Evolutionary conservation across 306 rosid species (phyloP).

Genomic region (Aeschynomene evenia): DNA sequence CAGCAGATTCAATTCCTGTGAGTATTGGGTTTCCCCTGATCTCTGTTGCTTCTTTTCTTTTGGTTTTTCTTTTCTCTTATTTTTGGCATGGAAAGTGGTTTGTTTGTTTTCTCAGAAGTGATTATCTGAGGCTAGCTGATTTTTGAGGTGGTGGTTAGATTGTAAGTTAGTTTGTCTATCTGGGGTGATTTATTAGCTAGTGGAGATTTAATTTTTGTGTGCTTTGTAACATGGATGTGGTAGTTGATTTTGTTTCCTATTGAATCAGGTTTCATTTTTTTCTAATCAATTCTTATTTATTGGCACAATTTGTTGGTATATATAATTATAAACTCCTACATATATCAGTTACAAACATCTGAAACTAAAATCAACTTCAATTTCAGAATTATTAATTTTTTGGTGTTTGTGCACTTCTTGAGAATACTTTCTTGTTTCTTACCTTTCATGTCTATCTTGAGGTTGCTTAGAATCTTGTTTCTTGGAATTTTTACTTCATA

Average conservation of each 20-base stretch:
- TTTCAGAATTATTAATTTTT: neutral
- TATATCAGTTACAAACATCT: neutral
- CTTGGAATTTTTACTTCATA: neutral
- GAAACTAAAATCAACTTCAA: neutral
- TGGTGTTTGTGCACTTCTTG: neutral
- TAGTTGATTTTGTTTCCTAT: neutral
- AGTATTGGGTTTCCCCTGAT: slow-evolving; percentile 15
- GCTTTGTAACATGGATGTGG: neutral
- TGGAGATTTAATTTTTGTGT: neutral
- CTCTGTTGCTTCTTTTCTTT: too few species aligned
- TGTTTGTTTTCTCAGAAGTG: slow-evolving; percentile 25
- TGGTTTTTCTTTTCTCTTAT: too few species aligned
- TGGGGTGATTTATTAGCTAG: neutral
- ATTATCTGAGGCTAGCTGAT: slow-evolving; percentile 21
- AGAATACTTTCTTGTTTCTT: slow-evolving; percentile 10
- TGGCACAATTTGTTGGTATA: slow-evolving; percentile 17
- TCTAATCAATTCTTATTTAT: neutral
- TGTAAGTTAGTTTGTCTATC: neutral
- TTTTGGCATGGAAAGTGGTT: too few species aligned
- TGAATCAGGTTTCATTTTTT: neutral
- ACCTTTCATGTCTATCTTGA: neutral
- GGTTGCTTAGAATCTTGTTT: neutral
- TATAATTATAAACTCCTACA: neutral
- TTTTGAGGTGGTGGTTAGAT: neutral
- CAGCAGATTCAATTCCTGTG: slow-evolving; percentile 62